These are phyloP conservation scores for Lactarius pseudohatsudake DNA, from an alignment of 768 basidiomycete species.

Conservation along the genomic window DNA sequence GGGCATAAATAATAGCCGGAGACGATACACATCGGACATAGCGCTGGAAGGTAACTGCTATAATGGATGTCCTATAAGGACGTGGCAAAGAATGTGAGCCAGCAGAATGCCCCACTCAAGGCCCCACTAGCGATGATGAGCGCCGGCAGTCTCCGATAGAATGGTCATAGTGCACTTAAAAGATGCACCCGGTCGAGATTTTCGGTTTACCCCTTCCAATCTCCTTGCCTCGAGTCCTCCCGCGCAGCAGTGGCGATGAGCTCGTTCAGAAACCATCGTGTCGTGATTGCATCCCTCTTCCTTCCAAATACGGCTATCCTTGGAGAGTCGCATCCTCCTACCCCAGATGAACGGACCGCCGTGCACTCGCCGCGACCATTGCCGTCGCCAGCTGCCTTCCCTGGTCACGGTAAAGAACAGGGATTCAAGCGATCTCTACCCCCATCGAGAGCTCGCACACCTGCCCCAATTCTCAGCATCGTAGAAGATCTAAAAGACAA, in stretches of 20 bases:
- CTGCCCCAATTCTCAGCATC: constrained; percentile 60
- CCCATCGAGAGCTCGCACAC: constrained; percentile 31
- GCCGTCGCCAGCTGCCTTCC: constrained; percentile 27
- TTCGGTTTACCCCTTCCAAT: constrained; percentile 1
- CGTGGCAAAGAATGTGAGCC: too few relatives aligned
- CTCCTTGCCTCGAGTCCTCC: constrained; percentile 7
- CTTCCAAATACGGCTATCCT: constrained; percentile 71
- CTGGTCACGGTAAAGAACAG: constrained; percentile 17
- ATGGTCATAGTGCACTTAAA: constrained; percentile 6
- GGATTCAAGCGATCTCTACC: constrained; percentile 27
- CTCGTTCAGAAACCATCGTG: constrained; percentile 69
- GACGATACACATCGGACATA: not conserved
- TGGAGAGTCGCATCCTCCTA: constrained; percentile 54
- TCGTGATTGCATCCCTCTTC: constrained; percentile 83
- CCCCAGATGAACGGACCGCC: constrained; percentile 41
- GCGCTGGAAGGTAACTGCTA: constrained; percentile 4
- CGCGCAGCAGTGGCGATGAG: constrained; percentile 46
- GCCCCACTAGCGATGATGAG: not conserved
- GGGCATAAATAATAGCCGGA: not conserved
- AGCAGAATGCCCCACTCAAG: not conserved
- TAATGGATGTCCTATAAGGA: too few relatives aligned
- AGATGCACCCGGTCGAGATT: constrained; percentile 4
- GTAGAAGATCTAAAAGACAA: constrained; percentile 77
- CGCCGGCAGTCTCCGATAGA: constrained; percentile 20
- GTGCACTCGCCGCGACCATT: constrained; percentile 23